A percentile compares a stretch with the other conserved stretches of the same genome.
Conservation (phyloP, 176 grass and related monocot genomes). For the Oryza meridionalis region DNA sequence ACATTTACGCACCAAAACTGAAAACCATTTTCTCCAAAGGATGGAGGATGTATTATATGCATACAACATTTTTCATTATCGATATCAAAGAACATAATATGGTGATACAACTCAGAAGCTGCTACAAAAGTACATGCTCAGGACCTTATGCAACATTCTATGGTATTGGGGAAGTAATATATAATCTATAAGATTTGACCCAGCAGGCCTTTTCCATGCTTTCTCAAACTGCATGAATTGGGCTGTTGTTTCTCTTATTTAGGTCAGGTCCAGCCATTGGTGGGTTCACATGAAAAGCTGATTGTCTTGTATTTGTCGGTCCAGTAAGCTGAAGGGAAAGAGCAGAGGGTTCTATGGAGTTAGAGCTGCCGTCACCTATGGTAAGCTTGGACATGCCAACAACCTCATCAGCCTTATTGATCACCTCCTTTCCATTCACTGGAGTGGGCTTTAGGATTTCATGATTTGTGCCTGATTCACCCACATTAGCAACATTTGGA, state of each 20-base stretch:
- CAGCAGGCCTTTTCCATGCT: slow-evolving; percentile 23
- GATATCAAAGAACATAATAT: slow-evolving; percentile 31
- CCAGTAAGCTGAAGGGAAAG: slow-evolving; percentile 78
- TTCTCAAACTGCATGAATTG: slow-evolving; percentile 81
- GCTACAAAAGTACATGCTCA: slow-evolving; percentile 37
- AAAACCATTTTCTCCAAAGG: background rate
- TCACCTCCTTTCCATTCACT: slow-evolving; percentile 52
- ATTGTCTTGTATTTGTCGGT: slow-evolving; percentile 54
- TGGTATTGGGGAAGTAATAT: slow-evolving; percentile 29
- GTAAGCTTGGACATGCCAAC: slow-evolving; percentile 82
- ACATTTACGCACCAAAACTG: background rate
- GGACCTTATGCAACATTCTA: slow-evolving; percentile 21
- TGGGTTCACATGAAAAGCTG: slow-evolving; percentile 73
- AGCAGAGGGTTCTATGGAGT: slow-evolving; percentile 52
- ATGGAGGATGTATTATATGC: background rate
- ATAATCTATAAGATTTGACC: slow-evolving; percentile 38
- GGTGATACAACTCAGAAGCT: slow-evolving; percentile 40
- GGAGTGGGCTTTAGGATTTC: slow-evolving; percentile 75
- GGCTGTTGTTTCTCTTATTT: slow-evolving; percentile 67
- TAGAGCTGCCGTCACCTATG: slow-evolving; percentile 54
- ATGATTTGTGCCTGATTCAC: slow-evolving; percentile 41
- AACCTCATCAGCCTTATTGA: slow-evolving; percentile 72
- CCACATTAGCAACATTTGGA: slow-evolving; percentile 41
- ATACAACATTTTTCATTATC: slow-evolving; percentile 8
- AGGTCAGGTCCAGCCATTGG: slow-evolving; percentile 58